phyloP scores from a whole-genome alignment of 176 grass and related monocot genomes.

The Luzula sylvatica region DNA sequence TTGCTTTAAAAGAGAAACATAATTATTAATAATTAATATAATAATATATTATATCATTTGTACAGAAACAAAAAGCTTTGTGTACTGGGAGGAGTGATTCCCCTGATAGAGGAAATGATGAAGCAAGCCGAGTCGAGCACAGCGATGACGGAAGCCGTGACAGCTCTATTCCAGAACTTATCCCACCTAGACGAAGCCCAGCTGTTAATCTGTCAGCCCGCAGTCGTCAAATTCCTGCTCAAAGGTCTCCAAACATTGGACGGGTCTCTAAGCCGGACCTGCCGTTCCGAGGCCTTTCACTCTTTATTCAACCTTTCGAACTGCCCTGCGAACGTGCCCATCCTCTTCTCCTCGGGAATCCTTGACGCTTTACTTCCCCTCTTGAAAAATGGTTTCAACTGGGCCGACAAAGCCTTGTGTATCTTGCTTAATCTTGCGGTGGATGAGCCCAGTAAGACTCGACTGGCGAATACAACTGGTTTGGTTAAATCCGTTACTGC shows the following conservation, averaged over 20 bases:
- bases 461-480: constrained; percentile 28
- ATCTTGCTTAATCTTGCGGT: constrained; percentile 48
- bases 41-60: no score
- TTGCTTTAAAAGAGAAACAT: no score
- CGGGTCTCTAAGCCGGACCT: constrained; percentile 20
- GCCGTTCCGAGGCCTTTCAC: constrained; percentile 40
- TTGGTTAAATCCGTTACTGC: constrained; percentile 37
- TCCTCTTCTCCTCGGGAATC: constrained; percentile 36
- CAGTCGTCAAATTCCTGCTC: constrained; percentile 38
- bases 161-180: constrained; percentile 72
- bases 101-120: constrained; percentile 66
- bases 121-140: constrained; percentile 11
- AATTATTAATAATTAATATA: no score
- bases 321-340: constrained; percentile 33
- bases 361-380: constrained; percentile 29
- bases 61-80: constrained; percentile 68
- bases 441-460: constrained; percentile 23
- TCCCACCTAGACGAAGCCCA: constrained; percentile 58
- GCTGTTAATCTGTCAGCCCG: constrained; percentile 38
- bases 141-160: constrained; percentile 31
- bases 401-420: constrained; percentile 50
- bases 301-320: constrained; percentile 66
- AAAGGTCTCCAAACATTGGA: not conserved
- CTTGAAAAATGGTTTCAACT: constrained; percentile 14
- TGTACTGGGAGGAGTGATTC: constrained; percentile 40